These are phyloP conservation scores for Trichosporon sp. DNA, from an alignment of 1,284 basidiomycete genomes.

Conservation along the genomic window DNA sequence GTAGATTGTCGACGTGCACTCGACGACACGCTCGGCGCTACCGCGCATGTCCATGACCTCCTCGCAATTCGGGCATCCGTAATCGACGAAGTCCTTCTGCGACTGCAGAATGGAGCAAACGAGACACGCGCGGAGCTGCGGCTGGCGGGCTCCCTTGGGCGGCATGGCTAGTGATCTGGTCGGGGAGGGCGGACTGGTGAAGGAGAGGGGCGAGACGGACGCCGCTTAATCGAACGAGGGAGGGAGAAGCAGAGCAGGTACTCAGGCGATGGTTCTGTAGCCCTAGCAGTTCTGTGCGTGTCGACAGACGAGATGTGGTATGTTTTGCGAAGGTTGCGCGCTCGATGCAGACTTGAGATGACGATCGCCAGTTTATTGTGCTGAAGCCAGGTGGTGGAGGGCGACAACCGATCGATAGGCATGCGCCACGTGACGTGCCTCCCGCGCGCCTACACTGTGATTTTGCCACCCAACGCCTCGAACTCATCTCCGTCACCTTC, in stretches of 20 bases:
- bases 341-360: neutral
- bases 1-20: constrained; percentile 90
- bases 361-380: neutral
- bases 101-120: constrained; percentile 86
- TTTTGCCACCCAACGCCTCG: constrained; percentile 26
- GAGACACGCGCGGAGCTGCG: constrained; percentile 76
- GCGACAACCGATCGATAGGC: neutral
- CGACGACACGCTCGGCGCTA: constrained; percentile 71
- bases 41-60: constrained; percentile 93
- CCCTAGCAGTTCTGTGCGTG: neutral
- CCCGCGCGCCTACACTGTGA: neutral
- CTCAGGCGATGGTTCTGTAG: neutral
- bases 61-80: constrained; percentile 96
- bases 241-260: neutral
- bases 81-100: constrained; percentile 74
- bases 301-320: neutral
- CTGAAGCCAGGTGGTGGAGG: neutral
- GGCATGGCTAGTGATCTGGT: constrained; percentile 21
- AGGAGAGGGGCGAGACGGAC: neutral
- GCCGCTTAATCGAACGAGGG: neutral
- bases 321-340: neutral
- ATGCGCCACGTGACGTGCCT: neutral
- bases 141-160: constrained; percentile 28
- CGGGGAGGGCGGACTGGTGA: neutral
- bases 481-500: neutral